Percentiles rank a stretch among this genome's conserved stretches.
phyloP scores from a whole-genome alignment of 495 filamentous ascomycete genomes.

The Aspergillus biplanus region DNA sequence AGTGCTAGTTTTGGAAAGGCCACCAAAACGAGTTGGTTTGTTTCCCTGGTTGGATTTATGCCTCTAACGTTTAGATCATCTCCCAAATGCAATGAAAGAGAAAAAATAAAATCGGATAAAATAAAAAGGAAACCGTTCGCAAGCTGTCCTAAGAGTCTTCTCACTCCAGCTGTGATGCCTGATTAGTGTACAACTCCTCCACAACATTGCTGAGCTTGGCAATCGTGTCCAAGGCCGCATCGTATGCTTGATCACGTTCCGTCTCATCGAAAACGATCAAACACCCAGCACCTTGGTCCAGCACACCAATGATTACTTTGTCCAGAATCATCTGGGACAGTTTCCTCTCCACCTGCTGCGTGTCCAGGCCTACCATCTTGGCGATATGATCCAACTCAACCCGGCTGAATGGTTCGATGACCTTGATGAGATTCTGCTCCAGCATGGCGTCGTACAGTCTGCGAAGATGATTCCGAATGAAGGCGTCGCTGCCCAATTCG shows the following conservation, averaged over 20 bases:
- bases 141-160: slow-evolving; percentile 11
- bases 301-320: slow-evolving; percentile 95
- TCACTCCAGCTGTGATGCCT: slow-evolving; percentile 93
- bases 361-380: slow-evolving; percentile 95
- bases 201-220: slow-evolving; percentile 98
- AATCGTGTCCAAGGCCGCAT: slow-evolving; percentile 91
- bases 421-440: slow-evolving; percentile 98
- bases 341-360: slow-evolving; percentile 96
- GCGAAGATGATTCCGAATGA: slow-evolving; percentile 93
- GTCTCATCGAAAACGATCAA: slow-evolving; percentile 96
- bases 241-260: slow-evolving; percentile 89
- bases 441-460: slow-evolving; percentile 97
- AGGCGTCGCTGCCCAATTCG: slow-evolving; percentile 88
- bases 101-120: slow-evolving; percentile 16
- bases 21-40: background rate
- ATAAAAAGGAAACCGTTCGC: slow-evolving; percentile 1
- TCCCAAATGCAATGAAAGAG: background rate
- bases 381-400: slow-evolving; percentile 97
- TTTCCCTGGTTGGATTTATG: slow-evolving; percentile 12
- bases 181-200: slow-evolving; percentile 95
- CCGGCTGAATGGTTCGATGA: slow-evolving; percentile 96
- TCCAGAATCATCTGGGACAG: slow-evolving; percentile 99
- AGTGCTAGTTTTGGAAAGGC: background rate
- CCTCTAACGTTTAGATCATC: slow-evolving; percentile 33
- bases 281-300: slow-evolving; percentile 97